These are phyloP conservation scores for Aureobasidium musti DNA, from an alignment of 2,329 filamentous ascomycete species.

Conservation along the genomic window DNA sequence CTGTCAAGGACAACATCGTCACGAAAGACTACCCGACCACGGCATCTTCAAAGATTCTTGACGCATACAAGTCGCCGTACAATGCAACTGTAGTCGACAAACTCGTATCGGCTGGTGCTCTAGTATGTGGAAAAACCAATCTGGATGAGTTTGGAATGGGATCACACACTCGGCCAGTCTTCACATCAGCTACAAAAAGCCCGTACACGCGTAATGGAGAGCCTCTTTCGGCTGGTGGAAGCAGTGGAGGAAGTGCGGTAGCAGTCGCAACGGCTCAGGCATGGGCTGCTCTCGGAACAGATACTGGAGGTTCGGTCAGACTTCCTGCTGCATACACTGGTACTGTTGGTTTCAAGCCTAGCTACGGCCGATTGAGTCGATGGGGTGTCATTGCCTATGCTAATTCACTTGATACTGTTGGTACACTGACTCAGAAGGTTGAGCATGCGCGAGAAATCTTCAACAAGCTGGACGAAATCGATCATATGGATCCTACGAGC, in stretches of 20 bases:
- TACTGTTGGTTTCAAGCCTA: conserved; percentile 84
- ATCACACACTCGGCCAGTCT: conserved; percentile 72
- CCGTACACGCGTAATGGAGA: conserved; percentile 43
- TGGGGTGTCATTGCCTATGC: conserved; percentile 89
- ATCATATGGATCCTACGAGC: conserved; percentile 74
- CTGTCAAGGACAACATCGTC: conserved; percentile 56
- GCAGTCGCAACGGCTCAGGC: conserved; percentile 69
- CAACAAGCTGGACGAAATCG: conserved; percentile 58
- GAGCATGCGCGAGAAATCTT: conserved; percentile 51
- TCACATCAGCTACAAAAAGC: conserved; percentile 65
- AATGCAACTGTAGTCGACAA: conserved; percentile 77
- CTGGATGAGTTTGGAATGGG: conserved; percentile 98
- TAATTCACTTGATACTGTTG: conserved; percentile 89
- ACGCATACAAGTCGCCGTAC: conserved; percentile 70
- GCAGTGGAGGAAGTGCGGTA: conserved; percentile 90
- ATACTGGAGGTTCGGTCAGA: conserved; percentile 87
- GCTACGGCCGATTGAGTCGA: conserved; percentile 82
- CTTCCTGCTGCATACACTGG: conserved; percentile 86
- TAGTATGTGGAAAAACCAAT: conserved; percentile 78
- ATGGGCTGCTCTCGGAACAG: conserved; percentile 78
- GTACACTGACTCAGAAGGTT: conserved; percentile 65
- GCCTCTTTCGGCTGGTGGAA: conserved; percentile 73
- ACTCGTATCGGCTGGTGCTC: conserved; percentile 63
- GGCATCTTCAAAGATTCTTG: conserved; percentile 75
- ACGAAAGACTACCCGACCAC: conserved; percentile 62